Conservation (phyloP, 75 land plant species). For the Isoetes taiwanensis region DNA sequence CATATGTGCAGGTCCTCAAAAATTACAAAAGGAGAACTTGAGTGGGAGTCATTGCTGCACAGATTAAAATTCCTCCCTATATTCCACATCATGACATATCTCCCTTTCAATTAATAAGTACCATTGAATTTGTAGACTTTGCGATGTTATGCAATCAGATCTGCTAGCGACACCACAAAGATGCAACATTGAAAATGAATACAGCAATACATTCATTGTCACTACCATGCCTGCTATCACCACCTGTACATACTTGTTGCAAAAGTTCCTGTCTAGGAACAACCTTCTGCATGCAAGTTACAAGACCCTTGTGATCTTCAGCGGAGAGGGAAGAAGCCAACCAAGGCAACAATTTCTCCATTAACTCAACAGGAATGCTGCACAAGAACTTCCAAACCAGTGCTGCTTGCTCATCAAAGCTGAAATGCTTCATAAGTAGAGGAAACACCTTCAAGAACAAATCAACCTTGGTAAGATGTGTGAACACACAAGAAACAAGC, state of each 20-base stretch:
- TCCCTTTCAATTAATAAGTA: background rate
- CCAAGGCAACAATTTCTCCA: conserved; percentile 76
- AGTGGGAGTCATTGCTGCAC: too few species aligned
- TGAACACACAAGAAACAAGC: background rate
- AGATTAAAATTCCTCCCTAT: background rate
- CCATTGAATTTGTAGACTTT: background rate
- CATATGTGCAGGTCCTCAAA: too few species aligned
- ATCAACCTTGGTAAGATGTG: background rate
- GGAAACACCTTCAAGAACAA: conserved; percentile 51
- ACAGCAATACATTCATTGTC: too few species aligned
- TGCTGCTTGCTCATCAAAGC: conserved; percentile 71
- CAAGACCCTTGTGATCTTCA: conserved; percentile 51
- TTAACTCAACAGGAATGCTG: conserved; percentile 69
- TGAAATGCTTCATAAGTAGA: conserved; percentile 51
- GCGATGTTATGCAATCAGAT: background rate
- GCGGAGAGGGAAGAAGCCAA: conserved; percentile 44
- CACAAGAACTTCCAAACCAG: conserved; percentile 79
- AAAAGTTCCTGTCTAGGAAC: conserved; percentile 61
- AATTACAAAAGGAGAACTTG: too few species aligned
- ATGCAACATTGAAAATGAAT: background rate
- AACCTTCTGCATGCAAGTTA: conserved; percentile 38
- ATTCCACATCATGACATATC: background rate
- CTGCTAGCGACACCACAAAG: background rate
- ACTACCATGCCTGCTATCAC: too few species aligned
- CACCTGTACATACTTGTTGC: conserved; percentile 59